Conservation (phyloP, 345 rosid species). For the Syzygium grande region DNA sequence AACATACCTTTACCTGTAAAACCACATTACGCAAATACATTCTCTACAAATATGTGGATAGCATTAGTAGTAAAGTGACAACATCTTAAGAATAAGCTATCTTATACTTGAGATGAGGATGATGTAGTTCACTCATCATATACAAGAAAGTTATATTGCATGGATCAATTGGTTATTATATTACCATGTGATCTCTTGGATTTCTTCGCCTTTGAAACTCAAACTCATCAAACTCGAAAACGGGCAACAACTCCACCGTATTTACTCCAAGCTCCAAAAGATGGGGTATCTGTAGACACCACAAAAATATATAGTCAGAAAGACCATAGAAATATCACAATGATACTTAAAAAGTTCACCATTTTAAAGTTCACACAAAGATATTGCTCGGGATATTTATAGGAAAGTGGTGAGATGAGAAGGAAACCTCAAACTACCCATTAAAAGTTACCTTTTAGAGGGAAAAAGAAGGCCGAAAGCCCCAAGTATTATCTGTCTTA, state of each 20-base stretch:
- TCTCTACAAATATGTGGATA: neutral
- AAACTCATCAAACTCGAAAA: constrained; percentile 89
- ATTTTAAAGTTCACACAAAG: neutral
- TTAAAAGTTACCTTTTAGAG: neutral
- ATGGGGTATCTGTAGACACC: constrained; percentile 63
- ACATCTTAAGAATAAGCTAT: neutral
- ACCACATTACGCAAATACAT: neutral
- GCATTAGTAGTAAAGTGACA: neutral
- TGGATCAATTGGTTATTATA: neutral
- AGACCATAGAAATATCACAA: neutral
- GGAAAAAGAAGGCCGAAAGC: neutral
- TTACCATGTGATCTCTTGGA: constrained; percentile 96
- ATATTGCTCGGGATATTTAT: neutral
- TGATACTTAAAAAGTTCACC: neutral
- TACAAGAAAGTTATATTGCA: neutral
- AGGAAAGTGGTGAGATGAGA: neutral
- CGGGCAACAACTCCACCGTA: constrained; percentile 89
- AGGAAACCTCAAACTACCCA: neutral
- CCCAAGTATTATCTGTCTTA: neutral
- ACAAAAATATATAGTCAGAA: constrained; percentile 2
- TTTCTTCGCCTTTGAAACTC: constrained; percentile 84
- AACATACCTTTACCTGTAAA: neutral
- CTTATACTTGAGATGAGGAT: neutral
- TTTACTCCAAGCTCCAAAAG: constrained; percentile 84
- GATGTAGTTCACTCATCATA: neutral